Percentiles rank a stretch among this genome's conserved stretches.
Evolutionary conservation across 768 basidiomycete genomes (phyloP).

Genomic region (Lactarius hengduanensis): DNA sequence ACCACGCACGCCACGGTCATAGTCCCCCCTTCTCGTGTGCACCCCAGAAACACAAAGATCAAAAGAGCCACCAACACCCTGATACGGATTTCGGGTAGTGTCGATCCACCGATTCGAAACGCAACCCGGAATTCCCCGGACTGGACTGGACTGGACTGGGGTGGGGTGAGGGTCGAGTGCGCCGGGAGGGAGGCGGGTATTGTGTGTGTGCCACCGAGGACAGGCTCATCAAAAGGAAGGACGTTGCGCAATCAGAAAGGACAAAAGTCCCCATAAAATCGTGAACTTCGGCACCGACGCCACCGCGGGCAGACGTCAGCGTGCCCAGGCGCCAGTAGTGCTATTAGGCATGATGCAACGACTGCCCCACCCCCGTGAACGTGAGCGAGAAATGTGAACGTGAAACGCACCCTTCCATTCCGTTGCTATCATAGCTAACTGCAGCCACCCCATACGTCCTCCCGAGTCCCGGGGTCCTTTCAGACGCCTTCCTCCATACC

Average conservation of each 20-base stretch:
- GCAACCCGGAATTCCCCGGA: not conserved
- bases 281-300: conserved; percentile 2
- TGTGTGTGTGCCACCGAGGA: not conserved
- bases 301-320: conserved; percentile 3
- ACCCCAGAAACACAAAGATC: conserved; percentile 2
- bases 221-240: not conserved
- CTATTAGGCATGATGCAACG: not conserved
- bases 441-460: too few species aligned
- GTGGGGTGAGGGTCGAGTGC: too few species aligned
- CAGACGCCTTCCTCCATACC: not conserved
- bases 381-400: not conserved
- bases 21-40: conserved; percentile 11
- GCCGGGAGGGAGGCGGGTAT: not conserved
- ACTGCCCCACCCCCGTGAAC: not conserved
- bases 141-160: not conserved
- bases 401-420: conserved; percentile 3
- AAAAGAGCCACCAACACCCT: not conserved
- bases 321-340: not conserved
- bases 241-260: not conserved
- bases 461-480: not conserved
- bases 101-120: not conserved
- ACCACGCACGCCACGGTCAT: not conserved
- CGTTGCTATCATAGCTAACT: not conserved
- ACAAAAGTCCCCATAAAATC: not conserved
- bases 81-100: not conserved